Evolutionary conservation across 73 alveolate genomes (phyloP), one percentile per base, ranked within the genome.

Genomic region (Stentor roeselii): DNA sequence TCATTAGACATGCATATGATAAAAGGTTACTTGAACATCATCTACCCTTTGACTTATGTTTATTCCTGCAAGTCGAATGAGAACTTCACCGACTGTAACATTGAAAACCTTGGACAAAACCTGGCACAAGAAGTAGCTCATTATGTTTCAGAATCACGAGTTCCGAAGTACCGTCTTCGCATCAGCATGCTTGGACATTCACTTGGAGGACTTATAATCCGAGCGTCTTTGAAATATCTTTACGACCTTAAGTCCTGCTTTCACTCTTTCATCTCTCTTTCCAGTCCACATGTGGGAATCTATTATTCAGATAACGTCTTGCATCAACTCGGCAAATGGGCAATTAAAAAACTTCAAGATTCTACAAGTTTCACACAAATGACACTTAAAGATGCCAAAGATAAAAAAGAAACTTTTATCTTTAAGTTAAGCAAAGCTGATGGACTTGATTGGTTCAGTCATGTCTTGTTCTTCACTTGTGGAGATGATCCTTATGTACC

Each of bases 141-240:
- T 32, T 91, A 92, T 86, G 87, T 94, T 11, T 76, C 88, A 78
- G 91, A 86, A 38, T 86, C 95, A 82, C 85, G 94, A 32, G 95
- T 82, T 60, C 97, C 96, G 75, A 83, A 84, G 87, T 90, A 92
- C 74, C 97, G 94, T 59, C 92, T 93, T 86, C 92, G 94, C 75
- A 90, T 98, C 60, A 90, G 98, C 60, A 97, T 98, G 84, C 88
- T 98, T 36, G 99, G 99, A 21, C 99, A 98, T 82, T 98, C 99
- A 36, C 89, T 98, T 60, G 99, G 99, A n/a, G 99, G 99, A 2
- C 92, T 97, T 3, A 94, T 97, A 42, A 91, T 97, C 11, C 88
- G 96, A 86, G 94, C 97, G 67, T 97, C 96, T 58, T 76, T 88
- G 27, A 88, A 91, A 14, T 35, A 34, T 35, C 39, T 76, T 36